These are phyloP conservation scores for Podaxis sp. DNA, from an alignment of 768 basidiomycete genomes.

Conservation along the genomic window DNA sequence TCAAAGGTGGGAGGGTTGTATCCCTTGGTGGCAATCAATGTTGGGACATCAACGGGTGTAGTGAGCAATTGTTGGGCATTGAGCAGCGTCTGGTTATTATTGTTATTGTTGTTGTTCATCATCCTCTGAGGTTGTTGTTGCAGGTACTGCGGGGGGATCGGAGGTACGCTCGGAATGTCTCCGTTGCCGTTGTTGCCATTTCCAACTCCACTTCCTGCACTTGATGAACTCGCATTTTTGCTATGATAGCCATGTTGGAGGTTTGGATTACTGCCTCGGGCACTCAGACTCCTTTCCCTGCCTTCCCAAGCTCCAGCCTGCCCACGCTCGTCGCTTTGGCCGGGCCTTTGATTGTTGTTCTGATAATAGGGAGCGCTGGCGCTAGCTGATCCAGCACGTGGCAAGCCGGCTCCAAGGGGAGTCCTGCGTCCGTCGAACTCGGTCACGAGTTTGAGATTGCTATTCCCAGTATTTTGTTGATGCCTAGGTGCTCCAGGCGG, in stretches of 20 bases:
- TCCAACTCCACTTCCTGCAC: conserved; percentile 31
- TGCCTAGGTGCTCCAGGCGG: conserved; percentile 23
- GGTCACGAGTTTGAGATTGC: conserved; percentile 55
- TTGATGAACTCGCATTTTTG: conserved; percentile 38
- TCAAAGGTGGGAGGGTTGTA: conserved; percentile 91
- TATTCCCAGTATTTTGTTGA: conserved; percentile 37
- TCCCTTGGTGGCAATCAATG: conserved; percentile 83
- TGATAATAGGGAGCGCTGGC: conserved; percentile 32
- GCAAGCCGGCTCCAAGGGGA: conserved; percentile 40
- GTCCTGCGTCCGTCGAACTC: conserved; percentile 71
- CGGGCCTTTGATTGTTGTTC: conserved; percentile 11
- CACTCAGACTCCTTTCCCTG: conserved; percentile 56
- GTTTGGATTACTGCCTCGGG: conserved; percentile 68
- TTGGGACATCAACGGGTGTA: conserved; percentile 81
- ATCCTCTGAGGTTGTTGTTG: conserved; percentile 52
- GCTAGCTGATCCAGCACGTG: conserved; percentile 40
- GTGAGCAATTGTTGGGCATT: conserved; percentile 46
- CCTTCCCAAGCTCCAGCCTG: conserved; percentile 58
- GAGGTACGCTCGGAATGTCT: conserved; percentile 63
- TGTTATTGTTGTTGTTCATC: conserved; percentile 21
- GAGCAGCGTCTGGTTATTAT: conserved; percentile 27
- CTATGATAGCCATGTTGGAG: conserved; percentile 62
- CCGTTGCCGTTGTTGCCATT: conserved; percentile 30
- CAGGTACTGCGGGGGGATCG: conserved; percentile 73
- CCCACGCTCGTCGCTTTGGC: conserved; percentile 29